Percentiles rank a stretch among this genome's conserved stretches.
Conservation (phyloP, 257 asterid species). For the Nicotiana attenuata region DNA sequence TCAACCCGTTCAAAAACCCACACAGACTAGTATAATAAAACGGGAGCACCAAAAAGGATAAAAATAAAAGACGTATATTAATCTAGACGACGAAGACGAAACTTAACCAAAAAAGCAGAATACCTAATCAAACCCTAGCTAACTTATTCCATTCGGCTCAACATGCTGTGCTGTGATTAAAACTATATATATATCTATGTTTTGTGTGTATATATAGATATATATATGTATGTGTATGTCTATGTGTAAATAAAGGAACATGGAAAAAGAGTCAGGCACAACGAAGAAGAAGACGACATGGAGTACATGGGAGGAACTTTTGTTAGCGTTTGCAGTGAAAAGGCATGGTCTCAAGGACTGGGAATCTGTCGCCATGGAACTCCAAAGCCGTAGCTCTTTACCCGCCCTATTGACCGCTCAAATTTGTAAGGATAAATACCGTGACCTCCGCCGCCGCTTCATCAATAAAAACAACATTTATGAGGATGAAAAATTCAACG, state of each 20-base stretch:
- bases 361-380: slow-evolving; percentile 40
- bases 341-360: slow-evolving; percentile 40
- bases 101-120: background rate
- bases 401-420: slow-evolving; percentile 20
- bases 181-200: background rate
- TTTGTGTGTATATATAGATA: too few relatives aligned
- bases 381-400: slow-evolving; percentile 23
- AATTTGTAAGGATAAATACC: slow-evolving; percentile 28
- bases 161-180: background rate
- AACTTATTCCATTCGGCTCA: background rate
- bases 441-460: slow-evolving; percentile 30
- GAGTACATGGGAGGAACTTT: slow-evolving; percentile 44
- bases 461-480: background rate
- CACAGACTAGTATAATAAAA: background rate
- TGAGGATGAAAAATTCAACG: slow-evolving; percentile 1
- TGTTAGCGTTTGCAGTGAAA: slow-evolving; percentile 39
- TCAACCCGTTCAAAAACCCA: background rate
- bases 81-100: background rate
- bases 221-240: background rate
- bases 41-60: background rate
- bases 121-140: slow-evolving; percentile 12
- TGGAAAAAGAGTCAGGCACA: background rate
- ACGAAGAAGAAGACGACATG: slow-evolving; percentile 13
- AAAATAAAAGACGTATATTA: background rate
- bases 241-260: background rate